Conservation (phyloP, 768 basidiomycete genomes). For the Podaxis pistillaris region DNA sequence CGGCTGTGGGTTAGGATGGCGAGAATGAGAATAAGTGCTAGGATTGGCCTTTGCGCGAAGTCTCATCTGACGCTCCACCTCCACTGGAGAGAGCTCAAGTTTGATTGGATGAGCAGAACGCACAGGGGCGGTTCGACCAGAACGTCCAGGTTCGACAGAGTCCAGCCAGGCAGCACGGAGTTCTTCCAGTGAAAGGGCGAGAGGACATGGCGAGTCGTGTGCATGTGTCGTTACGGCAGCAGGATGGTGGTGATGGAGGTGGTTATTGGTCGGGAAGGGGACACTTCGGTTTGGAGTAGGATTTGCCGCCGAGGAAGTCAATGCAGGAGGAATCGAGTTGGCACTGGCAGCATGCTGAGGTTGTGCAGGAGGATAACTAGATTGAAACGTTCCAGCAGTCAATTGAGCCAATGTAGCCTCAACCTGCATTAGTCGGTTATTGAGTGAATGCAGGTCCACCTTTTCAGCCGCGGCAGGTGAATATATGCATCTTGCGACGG, state of each 20-base stretch:
- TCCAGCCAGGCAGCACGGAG: slow-evolving; percentile 60
- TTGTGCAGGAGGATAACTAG: slow-evolving; percentile 29
- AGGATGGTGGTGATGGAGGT: slow-evolving; percentile 30
- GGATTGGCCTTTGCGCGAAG: background rate
- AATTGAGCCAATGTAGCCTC: slow-evolving; percentile 59
- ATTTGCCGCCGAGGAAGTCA: slow-evolving; percentile 8
- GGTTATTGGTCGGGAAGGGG: slow-evolving; percentile 13
- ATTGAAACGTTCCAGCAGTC: slow-evolving; percentile 39
- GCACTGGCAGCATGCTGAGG: slow-evolving; percentile 5
- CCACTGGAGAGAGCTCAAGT: slow-evolving; percentile 27
- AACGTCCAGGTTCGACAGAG: slow-evolving; percentile 28
- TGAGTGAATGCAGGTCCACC: slow-evolving; percentile 84
- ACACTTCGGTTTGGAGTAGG: slow-evolving; percentile 4
- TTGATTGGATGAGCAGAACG: slow-evolving; percentile 23
- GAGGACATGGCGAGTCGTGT: slow-evolving; percentile 37
- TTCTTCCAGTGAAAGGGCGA: slow-evolving; percentile 57
- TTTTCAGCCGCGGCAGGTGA: slow-evolving; percentile 84
- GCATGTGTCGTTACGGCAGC: slow-evolving; percentile 27
- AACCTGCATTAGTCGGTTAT: slow-evolving; percentile 73
- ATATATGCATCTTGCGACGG: slow-evolving; percentile 69
- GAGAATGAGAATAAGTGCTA: slow-evolving; percentile 13
- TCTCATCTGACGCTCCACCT: slow-evolving; percentile 16
- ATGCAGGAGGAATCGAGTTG: background rate
- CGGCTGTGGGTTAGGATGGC: slow-evolving; percentile 29
- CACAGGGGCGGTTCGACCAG: background rate